Conservation (phyloP, 768 basidiomycete species). For the Boletus insuetus region DNA sequence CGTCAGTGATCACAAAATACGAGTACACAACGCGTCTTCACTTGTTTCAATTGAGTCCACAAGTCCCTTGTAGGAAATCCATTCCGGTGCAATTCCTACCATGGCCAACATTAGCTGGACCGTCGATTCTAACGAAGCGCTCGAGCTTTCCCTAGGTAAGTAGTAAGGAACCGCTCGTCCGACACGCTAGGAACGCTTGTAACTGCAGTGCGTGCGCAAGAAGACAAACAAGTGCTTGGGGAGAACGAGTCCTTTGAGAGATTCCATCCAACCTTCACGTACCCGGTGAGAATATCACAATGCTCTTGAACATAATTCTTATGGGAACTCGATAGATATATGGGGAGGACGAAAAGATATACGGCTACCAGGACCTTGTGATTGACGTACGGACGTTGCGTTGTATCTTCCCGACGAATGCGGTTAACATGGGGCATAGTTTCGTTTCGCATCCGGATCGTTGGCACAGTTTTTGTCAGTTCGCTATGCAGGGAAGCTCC, state of each 20-base stretch:
- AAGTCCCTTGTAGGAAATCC: too few species aligned
- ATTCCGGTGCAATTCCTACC: not conserved
- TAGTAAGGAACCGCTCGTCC: not conserved
- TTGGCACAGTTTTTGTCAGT: slow-evolving; percentile 74
- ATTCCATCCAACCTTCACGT: slow-evolving; percentile 90
- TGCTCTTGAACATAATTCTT: not conserved
- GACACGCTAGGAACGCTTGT: not conserved
- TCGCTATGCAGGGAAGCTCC: slow-evolving; percentile 64
- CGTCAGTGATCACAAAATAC: slow-evolving; percentile 12
- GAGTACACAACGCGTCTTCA: slow-evolving; percentile 28
- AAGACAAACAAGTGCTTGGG: slow-evolving; percentile 57
- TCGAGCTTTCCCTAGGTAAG: slow-evolving; percentile 72
- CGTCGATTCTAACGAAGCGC: slow-evolving; percentile 71
- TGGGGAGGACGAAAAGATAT: slow-evolving; percentile 95
- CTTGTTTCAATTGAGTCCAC: not conserved
- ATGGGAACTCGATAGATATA: slow-evolving; percentile 59
- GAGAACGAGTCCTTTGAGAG: slow-evolving; percentile 58
- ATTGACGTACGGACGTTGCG: slow-evolving; percentile 65
- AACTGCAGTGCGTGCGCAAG: slow-evolving; percentile 60
- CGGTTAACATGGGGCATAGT: slow-evolving; percentile 39
- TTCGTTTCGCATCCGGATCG: slow-evolving; percentile 86
- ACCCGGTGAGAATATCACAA: slow-evolving; percentile 65
- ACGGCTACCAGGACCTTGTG: slow-evolving; percentile 82
- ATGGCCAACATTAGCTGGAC: slow-evolving; percentile 60
- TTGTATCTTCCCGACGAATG: not conserved